Evolutionary conservation across 208 protist genomes (phyloP).

Genomic region (Wallacemonas sp.): DNA sequence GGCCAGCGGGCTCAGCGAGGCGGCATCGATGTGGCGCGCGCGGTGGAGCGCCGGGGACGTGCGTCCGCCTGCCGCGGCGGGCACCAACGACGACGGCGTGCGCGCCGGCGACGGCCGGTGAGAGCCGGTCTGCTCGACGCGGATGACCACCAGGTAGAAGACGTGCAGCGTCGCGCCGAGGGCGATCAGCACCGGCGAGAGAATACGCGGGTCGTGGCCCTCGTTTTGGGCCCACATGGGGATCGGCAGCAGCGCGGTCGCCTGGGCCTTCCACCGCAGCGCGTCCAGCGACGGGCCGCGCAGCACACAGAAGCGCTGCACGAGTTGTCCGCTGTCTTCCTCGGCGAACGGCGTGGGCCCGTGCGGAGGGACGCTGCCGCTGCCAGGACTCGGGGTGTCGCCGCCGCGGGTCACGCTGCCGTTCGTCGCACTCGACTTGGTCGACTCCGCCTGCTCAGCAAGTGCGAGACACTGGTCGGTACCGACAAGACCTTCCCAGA

Average conservation of each 20-base stretch:
- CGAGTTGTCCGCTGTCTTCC: slow-evolving; percentile 17
- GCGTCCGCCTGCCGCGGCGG: no score
- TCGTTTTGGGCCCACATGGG: slow-evolving; percentile 46
- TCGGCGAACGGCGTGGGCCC: slow-evolving; percentile 13
- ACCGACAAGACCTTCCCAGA: slow-evolving; percentile 28
- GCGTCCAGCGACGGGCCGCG: slow-evolving; percentile 23
- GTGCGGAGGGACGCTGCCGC: neutral
- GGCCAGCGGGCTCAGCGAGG: neutral
- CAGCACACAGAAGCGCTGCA: slow-evolving; percentile 46
- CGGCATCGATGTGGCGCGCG: neutral
- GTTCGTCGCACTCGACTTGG: neutral
- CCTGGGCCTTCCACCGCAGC: slow-evolving; percentile 29
- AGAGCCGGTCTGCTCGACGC: neutral
- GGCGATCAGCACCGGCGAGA: slow-evolving; percentile 38
- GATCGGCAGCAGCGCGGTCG: slow-evolving; percentile 34
- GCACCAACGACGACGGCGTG: no score
- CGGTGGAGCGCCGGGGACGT: no score
- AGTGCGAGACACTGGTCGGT: slow-evolving; percentile 5
- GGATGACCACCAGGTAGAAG: slow-evolving; percentile 48
- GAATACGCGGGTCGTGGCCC: slow-evolving; percentile 27
- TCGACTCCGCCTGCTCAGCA: neutral
- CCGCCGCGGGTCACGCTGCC: neutral
- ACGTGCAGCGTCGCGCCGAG: slow-evolving; percentile 40
- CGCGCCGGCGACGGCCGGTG: neutral
- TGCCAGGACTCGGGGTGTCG: neutral